Evolutionary conservation across 768 basidiomycete species (phyloP).

Genomic region (Boletus tomentosulus): DNA sequence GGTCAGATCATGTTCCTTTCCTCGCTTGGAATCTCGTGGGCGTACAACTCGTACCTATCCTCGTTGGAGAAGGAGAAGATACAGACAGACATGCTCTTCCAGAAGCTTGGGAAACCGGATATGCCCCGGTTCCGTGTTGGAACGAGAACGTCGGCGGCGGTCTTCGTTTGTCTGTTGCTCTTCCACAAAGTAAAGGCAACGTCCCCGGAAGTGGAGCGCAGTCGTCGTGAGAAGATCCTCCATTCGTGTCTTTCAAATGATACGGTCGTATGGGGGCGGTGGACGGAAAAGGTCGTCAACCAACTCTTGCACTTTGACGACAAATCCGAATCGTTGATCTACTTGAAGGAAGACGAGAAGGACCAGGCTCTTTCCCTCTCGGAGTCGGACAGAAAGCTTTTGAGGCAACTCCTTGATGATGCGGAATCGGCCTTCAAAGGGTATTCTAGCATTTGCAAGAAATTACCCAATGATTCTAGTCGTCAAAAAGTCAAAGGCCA

Average conservation of each 20-base stretch:
- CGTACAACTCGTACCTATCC: slow-evolving; percentile 22
- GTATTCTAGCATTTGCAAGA: not conserved
- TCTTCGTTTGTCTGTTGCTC: slow-evolving; percentile 25
- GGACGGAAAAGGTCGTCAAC: slow-evolving; percentile 18
- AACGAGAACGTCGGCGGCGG: slow-evolving; percentile 21
- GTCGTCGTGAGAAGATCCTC: slow-evolving; percentile 9
- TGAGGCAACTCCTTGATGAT: slow-evolving; percentile 13
- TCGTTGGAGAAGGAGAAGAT: slow-evolving; percentile 33
- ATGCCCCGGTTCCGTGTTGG: slow-evolving; percentile 1
- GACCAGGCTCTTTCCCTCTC: not conserved
- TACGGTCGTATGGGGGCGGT: slow-evolving; percentile 21
- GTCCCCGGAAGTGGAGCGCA: not conserved
- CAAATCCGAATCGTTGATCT: not conserved
- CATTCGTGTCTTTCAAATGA: slow-evolving; percentile 17
- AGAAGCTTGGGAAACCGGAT: slow-evolving; percentile 1
- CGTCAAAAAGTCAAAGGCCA: not conserved
- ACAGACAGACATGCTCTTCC: slow-evolving; percentile 14
- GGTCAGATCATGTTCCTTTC: slow-evolving; percentile 34
- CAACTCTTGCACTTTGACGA: slow-evolving; percentile 10
- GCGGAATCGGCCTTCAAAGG: slow-evolving; percentile 13
- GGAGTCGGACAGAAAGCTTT: not conserved
- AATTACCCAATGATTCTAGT: not conserved
- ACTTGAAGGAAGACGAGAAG: not conserved
- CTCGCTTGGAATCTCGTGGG: slow-evolving; percentile 32
- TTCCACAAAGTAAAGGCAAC: slow-evolving; percentile 10